Evolutionary conservation across 2,329 filamentous ascomycete species (phyloP), one percentile per base, ranked within the genome.

Genomic region (Fusarium tuaranense): DNA sequence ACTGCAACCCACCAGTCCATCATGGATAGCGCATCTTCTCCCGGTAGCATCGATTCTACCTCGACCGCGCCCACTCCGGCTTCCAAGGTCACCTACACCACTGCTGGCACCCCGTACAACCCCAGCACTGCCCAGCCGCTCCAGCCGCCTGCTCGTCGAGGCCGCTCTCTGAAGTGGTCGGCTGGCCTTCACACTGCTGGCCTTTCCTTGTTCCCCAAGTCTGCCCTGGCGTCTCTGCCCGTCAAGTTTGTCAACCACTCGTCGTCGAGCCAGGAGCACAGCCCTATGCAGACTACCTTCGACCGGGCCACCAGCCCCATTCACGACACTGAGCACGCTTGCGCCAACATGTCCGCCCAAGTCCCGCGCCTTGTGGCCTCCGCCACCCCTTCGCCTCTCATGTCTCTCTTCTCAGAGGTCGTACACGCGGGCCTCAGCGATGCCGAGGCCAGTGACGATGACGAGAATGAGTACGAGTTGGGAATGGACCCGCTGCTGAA

Each of bases 31-130:
- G 61, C 75, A 61, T 78, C 79, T 68, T 78, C 80, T 60, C 74
- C 74, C 67, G 69, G 65, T 64, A 78, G 71, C 65, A 68, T 76
- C 63, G 65, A 72, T 51, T 76, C 75, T 38, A 73, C 65, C 27
- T 44, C 77, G 36, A 73, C 73, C 53, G 78, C 76, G 51, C 72
- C 77, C 60, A 67, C 67, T 32, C 75, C 75, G 41, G 69, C 75
- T 39, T 74, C 69, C 67, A 81, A 77, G 65, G 82, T 82, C 30
- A 86, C 84, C 53, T 90, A 89, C 76, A 90, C 88, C 18, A 90
- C 88, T 9, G 88, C 88, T 25, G 88, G 88, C n/a, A 89, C 88
- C 5, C 82, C 88, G 57, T 89, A 88, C 80, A 87, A 88, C 38
- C 87, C 88, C 4, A 83, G 83, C 68, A 80, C 83, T 16, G 78